phyloP scores from a whole-genome alignment of 2,329 filamentous ascomycete species.

The Chaetomium sp. region DNA sequence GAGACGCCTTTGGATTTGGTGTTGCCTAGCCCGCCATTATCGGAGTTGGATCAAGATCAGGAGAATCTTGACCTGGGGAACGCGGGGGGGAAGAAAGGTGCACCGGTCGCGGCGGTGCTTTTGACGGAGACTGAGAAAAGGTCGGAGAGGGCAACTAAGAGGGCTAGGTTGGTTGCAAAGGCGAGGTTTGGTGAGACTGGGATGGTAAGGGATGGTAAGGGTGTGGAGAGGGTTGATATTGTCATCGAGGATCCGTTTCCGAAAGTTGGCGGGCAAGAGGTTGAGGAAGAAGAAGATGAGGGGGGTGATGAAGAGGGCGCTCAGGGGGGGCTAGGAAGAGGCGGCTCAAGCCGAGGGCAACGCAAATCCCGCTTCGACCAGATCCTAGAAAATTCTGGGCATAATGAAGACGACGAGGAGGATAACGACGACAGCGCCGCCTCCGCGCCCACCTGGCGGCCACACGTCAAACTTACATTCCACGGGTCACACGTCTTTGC shows the following conservation, averaged over 20 bases:
- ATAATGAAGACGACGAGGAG: slow-evolving; percentile 19
- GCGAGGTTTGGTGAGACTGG: slow-evolving; percentile 64
- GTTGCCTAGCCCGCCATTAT: slow-evolving; percentile 39
- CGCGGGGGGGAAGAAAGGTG: slow-evolving; percentile 24
- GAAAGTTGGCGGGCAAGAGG: slow-evolving; percentile 1
- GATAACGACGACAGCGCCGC: slow-evolving; percentile 25
- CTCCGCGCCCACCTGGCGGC: slow-evolving; percentile 39
- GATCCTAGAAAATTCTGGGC: slow-evolving; percentile 35
- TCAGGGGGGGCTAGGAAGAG: neutral
- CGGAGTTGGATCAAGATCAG: slow-evolving; percentile 13
- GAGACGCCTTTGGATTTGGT: slow-evolving; percentile 47
- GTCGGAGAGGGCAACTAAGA: slow-evolving; percentile 43
- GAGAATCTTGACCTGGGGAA: slow-evolving; percentile 14
- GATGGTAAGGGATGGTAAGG: slow-evolving; percentile 49
- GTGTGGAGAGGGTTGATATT: slow-evolving; percentile 56
- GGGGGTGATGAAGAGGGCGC: slow-evolving; percentile 20
- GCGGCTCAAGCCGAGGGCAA: too few species aligned
- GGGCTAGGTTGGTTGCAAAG: slow-evolving; percentile 54
- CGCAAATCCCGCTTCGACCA: slow-evolving; percentile 33
- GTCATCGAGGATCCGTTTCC: slow-evolving; percentile 54
- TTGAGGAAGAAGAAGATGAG: slow-evolving; percentile 25
- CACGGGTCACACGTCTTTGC: slow-evolving; percentile 74
- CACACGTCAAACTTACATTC: slow-evolving; percentile 60
- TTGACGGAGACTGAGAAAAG: slow-evolving; percentile 25
- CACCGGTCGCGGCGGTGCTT: neutral